Base-by-base conservation (phyloP, 2,329 filamentous ascomycete genomes). In the Cordyceps pruinosa region DNA sequence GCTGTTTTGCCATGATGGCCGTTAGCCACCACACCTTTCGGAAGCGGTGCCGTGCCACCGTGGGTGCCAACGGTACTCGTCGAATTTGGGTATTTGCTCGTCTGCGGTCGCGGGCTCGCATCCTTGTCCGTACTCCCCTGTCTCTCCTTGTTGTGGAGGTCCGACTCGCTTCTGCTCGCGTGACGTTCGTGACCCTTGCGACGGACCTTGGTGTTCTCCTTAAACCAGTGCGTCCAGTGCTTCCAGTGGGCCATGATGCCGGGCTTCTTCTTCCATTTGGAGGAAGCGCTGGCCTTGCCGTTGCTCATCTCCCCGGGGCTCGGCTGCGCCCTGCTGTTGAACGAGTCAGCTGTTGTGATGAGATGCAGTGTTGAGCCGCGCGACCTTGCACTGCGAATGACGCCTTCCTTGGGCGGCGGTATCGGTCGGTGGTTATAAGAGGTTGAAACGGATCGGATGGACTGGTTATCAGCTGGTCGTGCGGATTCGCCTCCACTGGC, bases 341-440 rank as follows among this genome's bases (percentile, higher is more conserved):
- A 61, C 1, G 75, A 76, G 19, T 83, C 80, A 7, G 77, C 77
- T 0, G 83, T 85, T 10, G 89, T 88, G 39, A 95, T 90, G 5
- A 95, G 82, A 67, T 96, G 90, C 32, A 97, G 80, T 61, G 90
- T 94, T 63, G 91, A 96, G 44, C 89, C 88, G 59, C 90, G 80
- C 62, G 89, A 88, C 64, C 87, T 80, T 59, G 88, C 84, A 61
- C 84, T 85, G 62, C 84, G 77, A 57, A 87, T 70, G 12, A 84
- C 73, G 15, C 84, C 83, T 68, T 97, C 92, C 69, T 97, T 97
- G 2, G 93, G 91, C 42, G 93, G 93, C 10, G 88, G 89, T 41
- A 89, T 78, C 6, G 92, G 84, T 37, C 81, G 87, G 48, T 89
- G 85, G 60, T 88, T 85, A 59, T 87, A 79, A 30, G 90, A 91